Evolutionary conservation across 1,139 yeast species (phyloP), one percentile per base, ranked within the genome.

Genomic region (Kodamaea suecica): DNA sequence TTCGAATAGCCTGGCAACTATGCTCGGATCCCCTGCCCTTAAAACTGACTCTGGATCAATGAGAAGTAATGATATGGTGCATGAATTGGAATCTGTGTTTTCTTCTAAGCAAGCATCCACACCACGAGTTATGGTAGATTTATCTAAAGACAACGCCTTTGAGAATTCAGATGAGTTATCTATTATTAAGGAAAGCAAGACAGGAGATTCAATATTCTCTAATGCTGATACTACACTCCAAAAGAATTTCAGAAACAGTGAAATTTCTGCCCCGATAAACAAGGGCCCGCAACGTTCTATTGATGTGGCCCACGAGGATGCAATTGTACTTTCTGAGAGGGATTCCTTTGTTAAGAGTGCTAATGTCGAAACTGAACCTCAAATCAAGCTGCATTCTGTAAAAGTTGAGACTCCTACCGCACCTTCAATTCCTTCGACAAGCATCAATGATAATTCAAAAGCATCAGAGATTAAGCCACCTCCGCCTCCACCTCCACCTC

Each of bases 401-500:
- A n/a, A n/a, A n/a, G n/a, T n/a, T n/a, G n/a, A n/a, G n/a, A n/a
- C n/a, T n/a, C n/a, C n/a, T n/a, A n/a, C n/a, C n/a, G n/a, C n/a
- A n/a, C n/a, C n/a, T n/a, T n/a, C n/a, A n/a, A n/a, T n/a, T n/a
- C n/a, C n/a, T n/a, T n/a, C n/a, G n/a, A n/a, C n/a, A n/a, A n/a
- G n/a, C n/a, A n/a, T n/a, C n/a, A n/a, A n/a, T n/a, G n/a, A n/a
- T n/a, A n/a, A 11, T 12, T 23, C 26, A 10, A 23, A n/a, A 16
- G 30, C 20, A 2, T 27, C 37, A 15, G 24, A 32, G 8, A 33
- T 31, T n/a, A 16, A 45, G 11, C 40, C 52, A 25, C 48, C 56
- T 15, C 52, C 55, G 7, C 46, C 57, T 7, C 50, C 59, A n/a
- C 61, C 63, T 16, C 61, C 63, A 7, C 49, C 61, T 9, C 59